A percentile compares a stretch with the other conserved stretches of the same genome.
Conservation (phyloP, 2,329 filamentous ascomycete species). For the Xylariaceae sp. region DNA sequence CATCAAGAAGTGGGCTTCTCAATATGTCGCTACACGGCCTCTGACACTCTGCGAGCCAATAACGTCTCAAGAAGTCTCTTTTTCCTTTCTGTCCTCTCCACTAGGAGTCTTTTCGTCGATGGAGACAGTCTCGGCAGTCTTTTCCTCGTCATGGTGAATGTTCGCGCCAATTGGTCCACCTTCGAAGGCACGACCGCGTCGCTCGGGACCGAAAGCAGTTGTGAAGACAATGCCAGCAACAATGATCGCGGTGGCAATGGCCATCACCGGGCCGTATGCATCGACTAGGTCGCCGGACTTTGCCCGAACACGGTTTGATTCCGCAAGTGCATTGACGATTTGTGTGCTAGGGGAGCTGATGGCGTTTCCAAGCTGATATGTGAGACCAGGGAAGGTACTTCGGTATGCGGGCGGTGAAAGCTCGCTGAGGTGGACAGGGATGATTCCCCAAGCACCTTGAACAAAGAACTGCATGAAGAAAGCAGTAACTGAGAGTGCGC, state of each 20-base stretch:
- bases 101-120: constrained; percentile 15
- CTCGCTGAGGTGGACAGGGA: constrained; percentile 69
- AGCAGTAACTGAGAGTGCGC: constrained; percentile 56
- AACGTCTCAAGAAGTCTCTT: not conserved
- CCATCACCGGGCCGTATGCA: constrained; percentile 74
- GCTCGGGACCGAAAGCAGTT: constrained; percentile 69
- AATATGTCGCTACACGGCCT: no score
- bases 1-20: no score
- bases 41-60: no score
- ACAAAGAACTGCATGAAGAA: constrained; percentile 70
- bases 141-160: constrained; percentile 26
- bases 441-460: constrained; percentile 63
- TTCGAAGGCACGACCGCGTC: constrained; percentile 67
- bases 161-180: constrained; percentile 47
- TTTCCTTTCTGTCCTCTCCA: constrained; percentile 11
- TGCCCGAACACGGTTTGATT: constrained; percentile 54
- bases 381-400: constrained; percentile 66
- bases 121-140: constrained; percentile 25
- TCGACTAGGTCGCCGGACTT: constrained; percentile 55
- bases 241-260: constrained; percentile 72
- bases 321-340: constrained; percentile 72
- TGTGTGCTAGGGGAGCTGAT: constrained; percentile 69
- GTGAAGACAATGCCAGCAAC: constrained; percentile 65
- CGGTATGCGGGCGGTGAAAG: constrained; percentile 67
- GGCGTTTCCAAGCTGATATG: constrained; percentile 74